Conservation (phyloP, 352 stramenopile species). For the Globisporangium nunn region DNA sequence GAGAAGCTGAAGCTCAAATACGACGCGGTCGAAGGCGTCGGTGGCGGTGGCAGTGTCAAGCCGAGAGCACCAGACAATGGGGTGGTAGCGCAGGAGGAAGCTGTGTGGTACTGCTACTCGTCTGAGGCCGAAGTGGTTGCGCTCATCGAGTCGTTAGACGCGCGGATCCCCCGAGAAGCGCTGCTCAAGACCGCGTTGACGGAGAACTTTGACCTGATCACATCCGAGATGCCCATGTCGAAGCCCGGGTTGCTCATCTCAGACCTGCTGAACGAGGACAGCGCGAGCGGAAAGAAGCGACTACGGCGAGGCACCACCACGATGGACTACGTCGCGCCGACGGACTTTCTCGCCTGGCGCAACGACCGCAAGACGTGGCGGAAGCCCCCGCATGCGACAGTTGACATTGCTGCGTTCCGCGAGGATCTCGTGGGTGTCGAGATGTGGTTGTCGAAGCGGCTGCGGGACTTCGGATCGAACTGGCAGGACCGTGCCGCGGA, state of each 20-base stretch:
- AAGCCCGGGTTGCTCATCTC: slow-evolving; percentile 73
- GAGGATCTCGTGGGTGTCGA: slow-evolving; percentile 53
- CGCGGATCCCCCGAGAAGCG: slow-evolving; percentile 35
- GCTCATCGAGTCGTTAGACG: slow-evolving; percentile 53
- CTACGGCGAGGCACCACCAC: slow-evolving; percentile 32
- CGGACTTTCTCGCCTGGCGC: slow-evolving; percentile 45
- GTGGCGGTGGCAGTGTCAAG: no score
- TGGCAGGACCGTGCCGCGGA: slow-evolving; percentile 43
- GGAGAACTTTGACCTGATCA: slow-evolving; percentile 58
- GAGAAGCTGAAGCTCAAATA: slow-evolving; percentile 41
- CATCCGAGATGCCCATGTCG: slow-evolving; percentile 56
- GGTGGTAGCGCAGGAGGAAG: slow-evolving; percentile 8
- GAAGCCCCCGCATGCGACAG: slow-evolving; percentile 33
- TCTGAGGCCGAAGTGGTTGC: slow-evolving; percentile 54
- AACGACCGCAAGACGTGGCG: slow-evolving; percentile 51
- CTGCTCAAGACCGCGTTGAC: slow-evolving; percentile 37
- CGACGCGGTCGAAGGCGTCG: slow-evolving; percentile 4
- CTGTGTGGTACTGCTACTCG: slow-evolving; percentile 60
- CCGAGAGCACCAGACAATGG: neutral
- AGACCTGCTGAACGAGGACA: slow-evolving; percentile 63
- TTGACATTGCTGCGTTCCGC: slow-evolving; percentile 42
- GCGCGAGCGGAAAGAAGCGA: slow-evolving; percentile 36
- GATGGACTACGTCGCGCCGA: slow-evolving; percentile 5
- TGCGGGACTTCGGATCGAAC: slow-evolving; percentile 52
- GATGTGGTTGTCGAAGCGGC: slow-evolving; percentile 48